These are phyloP conservation scores for Citrus maxima DNA, from an alignment of 345 rosid genomes.

Conservation along the genomic window DNA sequence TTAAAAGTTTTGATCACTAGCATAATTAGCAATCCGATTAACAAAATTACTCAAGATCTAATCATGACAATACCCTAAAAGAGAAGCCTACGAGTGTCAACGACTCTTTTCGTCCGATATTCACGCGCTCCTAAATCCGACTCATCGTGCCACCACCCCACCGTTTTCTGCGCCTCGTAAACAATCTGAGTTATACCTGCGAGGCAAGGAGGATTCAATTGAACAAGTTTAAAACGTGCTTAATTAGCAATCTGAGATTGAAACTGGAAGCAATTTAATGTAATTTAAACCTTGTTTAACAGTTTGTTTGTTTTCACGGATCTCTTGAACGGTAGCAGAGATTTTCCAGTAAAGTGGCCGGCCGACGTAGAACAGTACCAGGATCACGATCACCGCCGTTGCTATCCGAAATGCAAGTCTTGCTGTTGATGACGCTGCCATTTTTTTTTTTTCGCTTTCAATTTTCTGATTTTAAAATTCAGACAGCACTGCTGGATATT, in stretches of 20 bases:
- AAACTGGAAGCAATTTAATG: neutral
- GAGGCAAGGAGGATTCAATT: neutral
- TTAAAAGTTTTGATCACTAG: neutral
- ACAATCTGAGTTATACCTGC: slow-evolving; percentile 68
- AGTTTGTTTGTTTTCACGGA: slow-evolving; percentile 78
- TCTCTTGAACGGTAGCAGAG: slow-evolving; percentile 86
- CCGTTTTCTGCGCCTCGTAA: slow-evolving; percentile 70
- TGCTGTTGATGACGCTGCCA: slow-evolving; percentile 27
- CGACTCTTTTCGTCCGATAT: slow-evolving; percentile 16
- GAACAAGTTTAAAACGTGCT: no score
- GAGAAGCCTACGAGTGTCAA: slow-evolving; percentile 39
- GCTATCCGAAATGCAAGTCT: slow-evolving; percentile 44
- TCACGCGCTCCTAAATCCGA: slow-evolving; percentile 47
- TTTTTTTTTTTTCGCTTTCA: neutral
- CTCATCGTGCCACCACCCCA: slow-evolving; percentile 77
- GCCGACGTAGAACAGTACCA: slow-evolving; percentile 60
- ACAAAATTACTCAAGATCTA: neutral
- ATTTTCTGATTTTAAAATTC: neutral
- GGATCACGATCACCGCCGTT: slow-evolving; percentile 25
- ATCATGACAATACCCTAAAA: neutral
- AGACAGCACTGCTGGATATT: neutral
- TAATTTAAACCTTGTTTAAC: slow-evolving; percentile 53
- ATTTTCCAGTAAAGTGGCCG: slow-evolving; percentile 94
- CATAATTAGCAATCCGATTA: neutral
- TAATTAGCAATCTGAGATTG: neutral